Percentiles rank a stretch among this genome's conserved stretches.
Evolutionary conservation across 805 yeast species (phyloP).

Genomic region (Metschnikowia similis): DNA sequence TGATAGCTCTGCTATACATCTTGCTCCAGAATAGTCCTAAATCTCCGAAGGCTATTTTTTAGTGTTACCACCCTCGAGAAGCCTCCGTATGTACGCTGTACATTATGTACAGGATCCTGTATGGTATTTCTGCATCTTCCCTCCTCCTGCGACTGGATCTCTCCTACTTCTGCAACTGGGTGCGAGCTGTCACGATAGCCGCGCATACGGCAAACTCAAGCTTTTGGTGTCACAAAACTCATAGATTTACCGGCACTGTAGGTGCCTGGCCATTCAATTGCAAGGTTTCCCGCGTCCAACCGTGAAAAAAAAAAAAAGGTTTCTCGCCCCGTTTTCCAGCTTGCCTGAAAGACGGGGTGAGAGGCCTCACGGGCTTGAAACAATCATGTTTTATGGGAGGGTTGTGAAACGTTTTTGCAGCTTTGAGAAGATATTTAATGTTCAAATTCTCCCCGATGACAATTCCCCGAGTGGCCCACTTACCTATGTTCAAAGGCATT

Average conservation of each 20-base stretch:
- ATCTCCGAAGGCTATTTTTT: background rate
- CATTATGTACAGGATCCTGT: background rate
- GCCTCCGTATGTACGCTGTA: background rate
- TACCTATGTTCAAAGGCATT: too few relatives aligned
- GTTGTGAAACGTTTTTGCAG: background rate
- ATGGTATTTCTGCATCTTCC: background rate
- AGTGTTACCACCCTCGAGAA: background rate
- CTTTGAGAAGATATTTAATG: background rate
- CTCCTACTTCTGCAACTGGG: slow-evolving; percentile 1
- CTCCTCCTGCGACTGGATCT: background rate
- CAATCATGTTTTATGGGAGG: background rate
- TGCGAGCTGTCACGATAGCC: slow-evolving; percentile 2
- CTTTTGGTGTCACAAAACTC: background rate
- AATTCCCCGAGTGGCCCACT: background rate
- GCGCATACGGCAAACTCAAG: background rate
- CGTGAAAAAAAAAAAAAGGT: too few relatives aligned
- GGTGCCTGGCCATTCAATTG: background rate
- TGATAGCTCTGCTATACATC: too few relatives aligned
- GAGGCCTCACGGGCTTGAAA: background rate
- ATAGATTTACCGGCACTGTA: background rate
- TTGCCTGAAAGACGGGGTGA: background rate
- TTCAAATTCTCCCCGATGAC: background rate
- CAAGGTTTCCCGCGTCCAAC: background rate
- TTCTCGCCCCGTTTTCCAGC: background rate
- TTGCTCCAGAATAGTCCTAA: background rate